Evolutionary conservation across 2,329 filamentous ascomycete species (phyloP), one percentile per base, ranked within the genome.

Genomic region (Scolecobasidium constrictum): DNA sequence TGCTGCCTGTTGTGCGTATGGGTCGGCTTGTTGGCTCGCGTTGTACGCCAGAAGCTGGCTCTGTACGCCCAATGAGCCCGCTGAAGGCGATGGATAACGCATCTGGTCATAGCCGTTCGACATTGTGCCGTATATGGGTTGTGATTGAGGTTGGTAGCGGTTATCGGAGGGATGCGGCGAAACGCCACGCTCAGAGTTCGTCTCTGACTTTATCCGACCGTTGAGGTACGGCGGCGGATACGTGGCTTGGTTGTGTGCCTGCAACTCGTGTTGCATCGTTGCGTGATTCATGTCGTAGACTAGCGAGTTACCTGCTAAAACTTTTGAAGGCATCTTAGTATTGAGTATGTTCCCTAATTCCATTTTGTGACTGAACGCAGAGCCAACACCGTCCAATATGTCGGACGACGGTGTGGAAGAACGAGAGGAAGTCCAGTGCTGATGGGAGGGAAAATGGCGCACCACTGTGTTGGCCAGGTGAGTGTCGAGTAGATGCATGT

Each of bases 111-210:
- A 61, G 49, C 69, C 66, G 50, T 65, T 64, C 33, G 68, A 56
- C 56, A 77, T 69, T 40, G 65, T 59, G 41, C 58, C 59, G 42
- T 66, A 70, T 7, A 26, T 22, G 18, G 31, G 31, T 34, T 41
- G 38, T 34, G 33, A 34, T 44, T 39, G 42, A 35, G 68, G 62
- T 40, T 74, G 76, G 51, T 73, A 73, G 47, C 72, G 63, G 26
- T 69, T 68, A 48, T 75, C 72, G 44, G 69, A 73, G 20, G 67
- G 61, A 52, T 77, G 68, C 37, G 69, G 73, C 45, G 73, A 69
- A 48, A 70, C 65, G 50, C 69, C 72, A 48, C 73, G 72, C 52
- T 78, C 75, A 46, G 73, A 73, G 54, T 72, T 72, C 57, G 68
- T 75, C 58, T 75, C 72, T 41, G 72, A 74, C 50, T 71, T 71